Evolutionary conservation across 225 moss, liverwort and hornwort species (phyloP).

Genomic region (Sphagnum tenellum): DNA sequence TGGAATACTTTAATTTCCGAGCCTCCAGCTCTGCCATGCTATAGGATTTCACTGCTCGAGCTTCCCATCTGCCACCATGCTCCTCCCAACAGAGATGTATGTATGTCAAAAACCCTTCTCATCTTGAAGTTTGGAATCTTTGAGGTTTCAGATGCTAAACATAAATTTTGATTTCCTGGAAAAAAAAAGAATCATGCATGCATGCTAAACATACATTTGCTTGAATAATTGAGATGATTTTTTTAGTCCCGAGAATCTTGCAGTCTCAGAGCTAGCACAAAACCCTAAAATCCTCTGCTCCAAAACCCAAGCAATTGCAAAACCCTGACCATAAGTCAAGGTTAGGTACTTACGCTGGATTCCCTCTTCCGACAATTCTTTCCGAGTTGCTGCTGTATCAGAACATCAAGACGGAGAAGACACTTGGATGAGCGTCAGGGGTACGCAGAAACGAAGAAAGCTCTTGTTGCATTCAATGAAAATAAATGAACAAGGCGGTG

Average conservation of each 20-base stretch:
- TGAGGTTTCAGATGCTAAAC: neutral
- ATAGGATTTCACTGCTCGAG: constrained; percentile 60
- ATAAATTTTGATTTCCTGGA: neutral
- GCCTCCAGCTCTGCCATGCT: constrained; percentile 68
- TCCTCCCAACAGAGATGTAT: neutral
- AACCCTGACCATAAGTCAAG: too few species aligned
- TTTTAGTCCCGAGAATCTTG: neutral
- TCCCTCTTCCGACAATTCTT: neutral
- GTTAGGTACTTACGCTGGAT: neutral
- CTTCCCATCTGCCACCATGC: constrained; percentile 36
- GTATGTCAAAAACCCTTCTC: neutral
- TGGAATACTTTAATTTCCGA: constrained; percentile 61
- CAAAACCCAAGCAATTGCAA: too few species aligned
- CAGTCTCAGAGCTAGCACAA: too few species aligned
- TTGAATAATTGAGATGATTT: neutral
- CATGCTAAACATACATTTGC: neutral
- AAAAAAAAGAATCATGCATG: neutral
- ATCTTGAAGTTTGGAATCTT: too few species aligned
- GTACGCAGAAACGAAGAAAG: neutral
- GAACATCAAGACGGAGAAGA: neutral
- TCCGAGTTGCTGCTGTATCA: neutral
- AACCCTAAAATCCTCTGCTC: too few species aligned
- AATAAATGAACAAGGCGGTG: neutral
- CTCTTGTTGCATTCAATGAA: neutral
- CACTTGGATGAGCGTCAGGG: neutral